These are phyloP conservation scores for Leishmania guyanensis DNA, from an alignment of 208 protist genomes.

Conservation along the genomic window DNA sequence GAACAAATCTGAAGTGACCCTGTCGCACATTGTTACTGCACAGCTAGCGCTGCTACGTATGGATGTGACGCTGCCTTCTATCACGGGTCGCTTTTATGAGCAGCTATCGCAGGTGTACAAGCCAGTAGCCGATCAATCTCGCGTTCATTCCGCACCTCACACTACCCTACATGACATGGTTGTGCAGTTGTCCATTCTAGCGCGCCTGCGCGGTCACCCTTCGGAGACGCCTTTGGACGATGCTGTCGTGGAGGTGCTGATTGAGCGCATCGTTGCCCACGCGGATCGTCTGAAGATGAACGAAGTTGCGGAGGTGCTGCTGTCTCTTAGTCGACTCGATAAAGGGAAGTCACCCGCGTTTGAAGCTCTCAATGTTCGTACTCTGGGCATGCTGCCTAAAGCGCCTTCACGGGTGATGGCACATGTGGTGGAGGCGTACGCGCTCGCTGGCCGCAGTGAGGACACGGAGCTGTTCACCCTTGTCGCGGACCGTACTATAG, in stretches of 20 bases:
- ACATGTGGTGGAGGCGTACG: slow-evolving; percentile 61
- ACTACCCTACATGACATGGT: slow-evolving; percentile 20
- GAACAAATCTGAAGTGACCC: slow-evolving; percentile 27
- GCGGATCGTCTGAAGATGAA: slow-evolving; percentile 23
- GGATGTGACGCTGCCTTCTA: slow-evolving; percentile 47
- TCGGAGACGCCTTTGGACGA: not conserved
- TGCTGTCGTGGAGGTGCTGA: slow-evolving; percentile 2
- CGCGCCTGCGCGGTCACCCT: slow-evolving; percentile 23
- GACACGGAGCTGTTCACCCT: slow-evolving; percentile 74
- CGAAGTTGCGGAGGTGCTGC: slow-evolving; percentile 65
- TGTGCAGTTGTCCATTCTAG: slow-evolving; percentile 42
- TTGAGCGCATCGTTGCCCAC: slow-evolving; percentile 5
- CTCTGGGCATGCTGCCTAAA: slow-evolving; percentile 55
- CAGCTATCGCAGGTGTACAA: slow-evolving; percentile 8
- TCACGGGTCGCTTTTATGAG: slow-evolving; percentile 32
- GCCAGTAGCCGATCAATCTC: not conserved
- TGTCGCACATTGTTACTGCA: slow-evolving; percentile 54
- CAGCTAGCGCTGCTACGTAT: slow-evolving; percentile 72
- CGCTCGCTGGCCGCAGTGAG: slow-evolving; percentile 35
- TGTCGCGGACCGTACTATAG: slow-evolving; percentile 66
- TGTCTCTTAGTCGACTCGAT: slow-evolving; percentile 62
- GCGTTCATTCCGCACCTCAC: not conserved
- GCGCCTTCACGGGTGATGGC: slow-evolving; percentile 50
- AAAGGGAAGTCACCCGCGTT: slow-evolving; percentile 22
- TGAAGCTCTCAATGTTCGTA: slow-evolving; percentile 42